phyloP scores from a whole-genome alignment of 768 basidiomycete species.

The Chalciporus piperatus region DNA sequence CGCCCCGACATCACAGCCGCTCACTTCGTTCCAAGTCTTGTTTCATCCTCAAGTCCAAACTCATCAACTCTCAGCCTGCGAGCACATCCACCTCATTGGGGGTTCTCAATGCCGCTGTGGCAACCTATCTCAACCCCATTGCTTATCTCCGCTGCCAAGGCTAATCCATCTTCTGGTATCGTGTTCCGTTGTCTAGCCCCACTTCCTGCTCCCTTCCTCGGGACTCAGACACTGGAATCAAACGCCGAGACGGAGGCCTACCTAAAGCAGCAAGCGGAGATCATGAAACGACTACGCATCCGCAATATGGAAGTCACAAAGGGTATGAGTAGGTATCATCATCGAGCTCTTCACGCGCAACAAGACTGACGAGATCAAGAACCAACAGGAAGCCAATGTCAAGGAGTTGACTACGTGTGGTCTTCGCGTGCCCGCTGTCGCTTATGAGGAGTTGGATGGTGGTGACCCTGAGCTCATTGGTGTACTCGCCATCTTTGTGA shows the following conservation, averaged over 20 bases:
- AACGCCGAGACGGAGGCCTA: constrained; percentile 36
- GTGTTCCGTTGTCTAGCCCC: constrained; percentile 36
- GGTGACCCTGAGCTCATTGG: too few species aligned
- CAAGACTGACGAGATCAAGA: too few species aligned
- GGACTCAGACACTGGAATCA: constrained; percentile 29
- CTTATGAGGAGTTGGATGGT: too few species aligned
- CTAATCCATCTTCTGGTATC: constrained; percentile 33
- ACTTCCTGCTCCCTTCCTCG: constrained; percentile 32
- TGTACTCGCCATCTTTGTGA: too few species aligned
- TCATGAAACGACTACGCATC: constrained; percentile 59
- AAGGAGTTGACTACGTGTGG: too few species aligned
- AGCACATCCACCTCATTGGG: constrained; percentile 19
- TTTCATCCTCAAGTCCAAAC: constrained; percentile 38
- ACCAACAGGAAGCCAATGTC: too few species aligned
- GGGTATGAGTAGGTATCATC: too few species aligned
- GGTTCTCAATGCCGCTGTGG: constrained; percentile 57
- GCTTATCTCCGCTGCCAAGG: constrained; percentile 33
- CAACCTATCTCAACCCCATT: constrained; percentile 41
- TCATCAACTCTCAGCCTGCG: constrained; percentile 23
- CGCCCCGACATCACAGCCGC: constrained; percentile 44
- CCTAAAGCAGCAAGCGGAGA: constrained; percentile 57
- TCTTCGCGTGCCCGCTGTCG: too few species aligned
- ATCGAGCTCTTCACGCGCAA: too few species aligned
- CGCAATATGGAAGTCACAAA: constrained; percentile 55
- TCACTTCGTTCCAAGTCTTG: constrained; percentile 42